Base-by-base conservation (phyloP, 1,284 basidiomycete genomes). In the Moesziomyces antarcticus region DNA sequence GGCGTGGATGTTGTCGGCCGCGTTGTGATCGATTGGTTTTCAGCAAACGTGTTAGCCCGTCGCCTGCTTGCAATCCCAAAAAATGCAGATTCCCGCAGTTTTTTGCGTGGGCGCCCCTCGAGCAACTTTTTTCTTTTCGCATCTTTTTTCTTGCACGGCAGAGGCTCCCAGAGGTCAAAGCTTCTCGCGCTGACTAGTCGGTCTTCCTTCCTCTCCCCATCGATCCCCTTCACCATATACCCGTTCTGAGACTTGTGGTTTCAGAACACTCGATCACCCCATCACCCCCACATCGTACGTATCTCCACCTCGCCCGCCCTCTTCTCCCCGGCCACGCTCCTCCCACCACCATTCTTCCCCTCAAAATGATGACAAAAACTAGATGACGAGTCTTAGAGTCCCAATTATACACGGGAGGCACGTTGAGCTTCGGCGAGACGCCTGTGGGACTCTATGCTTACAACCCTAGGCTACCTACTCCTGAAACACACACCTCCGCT, bases 381-480 rank as follows among this genome's bases (percentile, higher is more conserved):
- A 79, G 77, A 79, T 79, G 77, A 79, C 77, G 77, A 79, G 77
- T 73, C 76, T 79, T 76, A 79, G 77, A 55, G 54, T 59, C 60
- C 66, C 67, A 54, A 44, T 58, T 30, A 40, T 56, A 58, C 57
- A 54, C 67, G 63, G 61, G 69, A 68, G 60, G 66, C 66, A 69
- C 67, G 72, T 69, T 37, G 54, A 56, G 25, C 51, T 37, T 62
- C 40, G 65, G 51, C 52, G 51, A 57, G 60, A 59, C 62, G 66
- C 61, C 56, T 59, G 57, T 47, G 74, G 59, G 57, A 47, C 47
- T 56, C 74, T 27, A 72, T 79, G 77, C 77, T 79, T 72, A 66
- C 66, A 79, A 77, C 58, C 57, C 75, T 60, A 63, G 75, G 77
- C 77, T 79, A 79, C 77, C 77, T 73, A 79, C 56, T 73, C 75